phyloP scores from a whole-genome alignment of 2,329 filamentous ascomycete species.

The Grosmannia clavigera region DNA sequence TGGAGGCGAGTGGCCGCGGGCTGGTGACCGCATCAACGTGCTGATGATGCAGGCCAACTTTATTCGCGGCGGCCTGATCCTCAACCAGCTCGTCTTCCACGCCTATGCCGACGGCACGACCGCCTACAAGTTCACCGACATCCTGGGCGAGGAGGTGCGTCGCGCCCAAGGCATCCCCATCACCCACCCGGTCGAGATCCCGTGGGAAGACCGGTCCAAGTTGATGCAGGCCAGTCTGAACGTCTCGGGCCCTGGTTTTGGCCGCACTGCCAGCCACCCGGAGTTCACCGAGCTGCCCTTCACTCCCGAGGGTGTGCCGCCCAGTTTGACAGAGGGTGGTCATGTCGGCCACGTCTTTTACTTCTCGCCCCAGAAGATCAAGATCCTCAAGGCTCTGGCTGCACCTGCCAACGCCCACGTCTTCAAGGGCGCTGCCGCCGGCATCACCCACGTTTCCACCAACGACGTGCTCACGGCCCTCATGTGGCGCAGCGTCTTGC shows the following conservation, averaged over 20 bases:
- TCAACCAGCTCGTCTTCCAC: background rate
- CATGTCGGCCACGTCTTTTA: conserved; percentile 1
- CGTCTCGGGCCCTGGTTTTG: background rate
- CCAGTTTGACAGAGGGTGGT: background rate
- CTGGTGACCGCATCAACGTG: background rate
- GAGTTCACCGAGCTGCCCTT: conserved; percentile 1
- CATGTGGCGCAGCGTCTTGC: background rate
- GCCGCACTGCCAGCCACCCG: background rate
- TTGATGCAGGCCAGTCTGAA: background rate
- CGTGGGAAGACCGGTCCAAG: background rate
- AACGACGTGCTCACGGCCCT: background rate
- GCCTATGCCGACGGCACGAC: conserved; percentile 2
- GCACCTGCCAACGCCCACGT: background rate
- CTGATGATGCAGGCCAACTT: conserved; percentile 2
- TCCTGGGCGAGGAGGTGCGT: background rate
- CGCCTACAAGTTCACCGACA: conserved; percentile 3
- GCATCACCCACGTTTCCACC: background rate
- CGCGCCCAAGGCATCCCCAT: background rate
- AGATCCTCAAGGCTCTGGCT: background rate
- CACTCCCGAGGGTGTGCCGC: background rate
- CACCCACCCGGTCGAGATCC: background rate
- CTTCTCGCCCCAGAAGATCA: background rate
- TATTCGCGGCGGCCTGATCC: background rate
- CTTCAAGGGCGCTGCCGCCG: background rate
- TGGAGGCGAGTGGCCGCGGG: conserved; percentile 1